Evolutionary conservation across 257 asterid species (phyloP).

Genomic region (Primulina eburnea): DNA sequence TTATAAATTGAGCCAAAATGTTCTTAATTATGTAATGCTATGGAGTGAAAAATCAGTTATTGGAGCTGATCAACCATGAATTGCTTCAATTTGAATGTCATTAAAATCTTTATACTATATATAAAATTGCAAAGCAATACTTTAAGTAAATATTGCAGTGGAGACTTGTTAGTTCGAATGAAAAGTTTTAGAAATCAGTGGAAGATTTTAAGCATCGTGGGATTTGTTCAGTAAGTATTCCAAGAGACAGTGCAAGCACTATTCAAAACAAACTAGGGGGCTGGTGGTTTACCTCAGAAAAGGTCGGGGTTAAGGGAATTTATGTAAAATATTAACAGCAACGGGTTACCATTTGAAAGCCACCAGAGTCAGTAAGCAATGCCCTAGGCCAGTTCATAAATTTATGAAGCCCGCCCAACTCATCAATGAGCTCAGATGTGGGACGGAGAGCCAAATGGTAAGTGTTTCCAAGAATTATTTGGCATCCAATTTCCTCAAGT

Average conservation of each 20-base stretch:
- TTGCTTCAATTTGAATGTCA: conserved; percentile 6
- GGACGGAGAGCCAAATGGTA: conserved; percentile 97
- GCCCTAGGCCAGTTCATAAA: conserved; percentile 99
- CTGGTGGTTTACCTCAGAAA: neutral
- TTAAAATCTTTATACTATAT: neutral
- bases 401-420: conserved; percentile 91
- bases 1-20: neutral
- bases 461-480: conserved; percentile 94
- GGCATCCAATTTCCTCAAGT: conserved; percentile 97
- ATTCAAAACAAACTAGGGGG: conserved; percentile 3
- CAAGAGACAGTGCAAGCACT: conserved; percentile 18
- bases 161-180: neutral
- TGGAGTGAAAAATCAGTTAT: neutral
- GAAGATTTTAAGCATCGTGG: neutral
- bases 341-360: conserved; percentile 87
- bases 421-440: conserved; percentile 92
- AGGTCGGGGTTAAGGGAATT: neutral
- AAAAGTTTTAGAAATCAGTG: neutral
- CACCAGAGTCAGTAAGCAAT: conserved; percentile 95
- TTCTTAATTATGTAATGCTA: neutral
- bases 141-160: neutral
- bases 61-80: neutral
- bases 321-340: neutral
- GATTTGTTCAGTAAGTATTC: neutral
- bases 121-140: neutral